Evolutionary conservation across 2,329 filamentous ascomycete species (phyloP), one percentile per base, ranked within the genome.

Genomic region (Stachybotrys echinatus): DNA sequence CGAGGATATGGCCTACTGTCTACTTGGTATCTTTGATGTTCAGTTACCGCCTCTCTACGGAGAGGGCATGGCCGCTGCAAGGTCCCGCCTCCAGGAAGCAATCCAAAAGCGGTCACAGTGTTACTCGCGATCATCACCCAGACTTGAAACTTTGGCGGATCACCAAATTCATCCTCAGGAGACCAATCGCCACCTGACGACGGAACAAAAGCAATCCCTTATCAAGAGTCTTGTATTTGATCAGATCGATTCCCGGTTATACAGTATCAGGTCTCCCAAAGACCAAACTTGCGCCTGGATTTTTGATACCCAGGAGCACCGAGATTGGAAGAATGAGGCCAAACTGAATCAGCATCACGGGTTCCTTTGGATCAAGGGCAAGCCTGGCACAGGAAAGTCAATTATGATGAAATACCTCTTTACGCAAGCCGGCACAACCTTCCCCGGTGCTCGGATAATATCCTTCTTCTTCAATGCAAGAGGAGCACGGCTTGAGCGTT

Each of bases 391-490:
- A 10, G 43, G 43, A 31, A 45, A 45, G 22, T 45, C 43, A 31
- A 45, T 22, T 22, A 27, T 45, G 23, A 45, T 45, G 43, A 45
- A 45, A 22, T 45, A 45, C n/a, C 23, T 45, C 12, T 7, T 23
- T 21, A 45, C 43, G 12, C 23, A 23, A 27, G 18, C 12, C 17
- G 31, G 31, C 5, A 12, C 21, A 12, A 19, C 7, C 12, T 18
- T 18, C 10, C 43, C 43, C n/a, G 8, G n/a, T 14, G 31, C 43
- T 12, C 8, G 12, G 12, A 19, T 18, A 10, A 22, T 19, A 19
- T 45, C 43, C 23, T 45, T 45, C 22, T 45, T 45, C 43, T 45
- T 45, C 23, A 45, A 45, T n/a, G 20, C 43, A 6, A 19, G 43
- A 17, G 43, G 43, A 19, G 23, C 21, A 6, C 5, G 18, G 19